Evolutionary conservation across 2,329 filamentous ascomycete genomes (phyloP).

Genomic region (Colletotrichum sansevieriae): DNA sequence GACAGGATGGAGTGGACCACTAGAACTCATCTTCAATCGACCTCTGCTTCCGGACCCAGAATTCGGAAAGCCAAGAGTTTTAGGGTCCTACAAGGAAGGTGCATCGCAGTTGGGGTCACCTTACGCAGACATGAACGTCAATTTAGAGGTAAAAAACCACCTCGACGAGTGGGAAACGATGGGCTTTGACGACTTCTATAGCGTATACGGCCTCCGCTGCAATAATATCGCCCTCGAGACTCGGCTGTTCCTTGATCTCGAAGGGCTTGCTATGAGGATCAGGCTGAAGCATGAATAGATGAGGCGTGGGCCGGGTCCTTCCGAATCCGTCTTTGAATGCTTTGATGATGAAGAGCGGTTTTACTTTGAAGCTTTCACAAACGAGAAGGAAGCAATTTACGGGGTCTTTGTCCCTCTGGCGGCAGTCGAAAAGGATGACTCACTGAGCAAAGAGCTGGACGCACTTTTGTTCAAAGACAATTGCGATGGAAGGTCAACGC

Average conservation of each 20-base stretch:
- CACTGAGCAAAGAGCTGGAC: not conserved
- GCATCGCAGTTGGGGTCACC: not conserved
- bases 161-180: not conserved
- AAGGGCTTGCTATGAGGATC: constrained; percentile 1
- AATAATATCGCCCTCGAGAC: not conserved
- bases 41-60: not conserved
- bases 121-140: not conserved
- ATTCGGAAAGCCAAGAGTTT: not conserved
- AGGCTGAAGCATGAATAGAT: not conserved
- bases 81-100: not conserved
- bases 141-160: not conserved
- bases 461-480: not conserved
- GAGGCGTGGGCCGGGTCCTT: no score
- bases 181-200: not conserved
- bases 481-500: not conserved
- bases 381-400: not conserved
- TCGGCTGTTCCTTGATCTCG: not conserved
- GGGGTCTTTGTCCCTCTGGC: not conserved
- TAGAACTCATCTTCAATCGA: not conserved
- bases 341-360: not conserved
- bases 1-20: constrained; percentile 5
- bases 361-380: not conserved
- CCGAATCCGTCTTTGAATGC: not conserved
- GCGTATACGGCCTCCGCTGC: not conserved
- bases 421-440: not conserved